A percentile compares a stretch with the other conserved stretches of the same genome.
Evolutionary conservation across 495 filamentous ascomycete genomes (phyloP).

Genomic region (Penicillium pulvis): DNA sequence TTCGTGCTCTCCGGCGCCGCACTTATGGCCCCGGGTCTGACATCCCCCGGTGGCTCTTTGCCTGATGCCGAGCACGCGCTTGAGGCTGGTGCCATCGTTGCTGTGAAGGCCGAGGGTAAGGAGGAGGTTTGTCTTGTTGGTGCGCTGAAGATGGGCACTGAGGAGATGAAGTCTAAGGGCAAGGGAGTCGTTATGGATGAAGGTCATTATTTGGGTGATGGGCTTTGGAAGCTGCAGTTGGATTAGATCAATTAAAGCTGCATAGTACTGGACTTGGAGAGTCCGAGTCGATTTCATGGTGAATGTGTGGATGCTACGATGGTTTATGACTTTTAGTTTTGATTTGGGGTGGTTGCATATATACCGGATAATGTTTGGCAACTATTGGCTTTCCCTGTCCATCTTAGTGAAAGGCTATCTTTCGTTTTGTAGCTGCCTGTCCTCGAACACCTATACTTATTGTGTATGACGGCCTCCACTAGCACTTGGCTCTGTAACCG

Average conservation of each 20-base stretch:
- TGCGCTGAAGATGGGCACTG: constrained; percentile 79
- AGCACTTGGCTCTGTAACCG: too few relatives aligned
- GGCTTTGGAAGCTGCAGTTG: constrained; percentile 78
- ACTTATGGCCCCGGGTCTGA: constrained; percentile 93
- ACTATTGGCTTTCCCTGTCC: too few relatives aligned
- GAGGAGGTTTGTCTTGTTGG: constrained; percentile 88
- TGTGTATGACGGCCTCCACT: too few relatives aligned
- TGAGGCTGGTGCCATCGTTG: constrained; percentile 77
- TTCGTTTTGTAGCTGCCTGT: too few relatives aligned
- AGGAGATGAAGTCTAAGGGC: constrained; percentile 88
- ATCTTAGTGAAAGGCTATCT: too few relatives aligned
- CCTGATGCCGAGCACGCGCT: constrained; percentile 61
- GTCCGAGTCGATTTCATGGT: background rate
- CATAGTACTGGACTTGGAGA: background rate
- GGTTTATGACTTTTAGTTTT: background rate
- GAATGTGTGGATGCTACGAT: constrained; percentile 1
- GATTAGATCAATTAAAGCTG: constrained; percentile 49
- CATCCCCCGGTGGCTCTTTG: constrained; percentile 74
- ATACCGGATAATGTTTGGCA: background rate
- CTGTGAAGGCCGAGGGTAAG: constrained; percentile 91
- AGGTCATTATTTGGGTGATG: constrained; percentile 92
- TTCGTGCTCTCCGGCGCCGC: constrained; percentile 92
- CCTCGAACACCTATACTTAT: too few relatives aligned
- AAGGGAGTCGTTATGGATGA: constrained; percentile 92
- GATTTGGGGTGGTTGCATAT: constrained; percentile 5